A percentile compares a stretch with the other conserved stretches of the same genome.
Evolutionary conservation across 2,329 filamentous ascomycete genomes (phyloP).

Genomic region (Talaromyces sp.): DNA sequence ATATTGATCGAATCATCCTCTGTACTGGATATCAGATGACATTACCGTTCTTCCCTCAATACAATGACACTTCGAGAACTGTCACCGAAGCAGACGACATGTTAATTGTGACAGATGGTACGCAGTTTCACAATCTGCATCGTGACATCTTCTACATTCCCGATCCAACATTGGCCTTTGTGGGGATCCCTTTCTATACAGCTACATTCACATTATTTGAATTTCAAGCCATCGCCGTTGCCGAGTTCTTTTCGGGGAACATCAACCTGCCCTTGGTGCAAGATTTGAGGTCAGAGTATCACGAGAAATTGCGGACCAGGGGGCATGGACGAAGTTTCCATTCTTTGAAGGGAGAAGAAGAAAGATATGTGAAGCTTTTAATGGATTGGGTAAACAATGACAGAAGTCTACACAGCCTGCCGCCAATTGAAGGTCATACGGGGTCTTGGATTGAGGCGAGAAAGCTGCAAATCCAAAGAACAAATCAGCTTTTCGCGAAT

Average conservation of each 20-base stretch:
- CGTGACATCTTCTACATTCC: conserved; percentile 73
- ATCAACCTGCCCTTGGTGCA: conserved; percentile 50
- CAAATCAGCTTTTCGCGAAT: conserved; percentile 8
- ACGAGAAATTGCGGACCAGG: conserved; percentile 24
- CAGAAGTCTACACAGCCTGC: conserved; percentile 20
- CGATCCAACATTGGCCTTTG: conserved; percentile 64
- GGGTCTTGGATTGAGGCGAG: conserved; percentile 33
- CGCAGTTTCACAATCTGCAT: conserved; percentile 67
- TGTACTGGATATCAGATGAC: conserved; percentile 71
- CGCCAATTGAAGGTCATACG: conserved; percentile 34
- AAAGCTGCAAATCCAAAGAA: conserved; percentile 25
- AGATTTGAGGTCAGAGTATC: conserved; percentile 41
- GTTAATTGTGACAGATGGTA: conserved; percentile 65
- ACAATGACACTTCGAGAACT: conserved; percentile 50
- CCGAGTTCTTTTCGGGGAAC: conserved; percentile 59
- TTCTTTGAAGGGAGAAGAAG: conserved; percentile 39
- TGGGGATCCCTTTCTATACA: conserved; percentile 67
- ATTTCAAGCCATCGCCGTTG: conserved; percentile 66
- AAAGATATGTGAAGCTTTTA: conserved; percentile 37
- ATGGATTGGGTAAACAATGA: conserved; percentile 40
- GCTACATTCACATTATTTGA: conserved; percentile 72
- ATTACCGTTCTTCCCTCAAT: conserved; percentile 63
- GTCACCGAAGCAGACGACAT: conserved; percentile 54
- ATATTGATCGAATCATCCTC: conserved; percentile 65
- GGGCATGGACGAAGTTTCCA: conserved; percentile 41